These are phyloP conservation scores for Cytospora mali DNA, from an alignment of 2,329 filamentous ascomycete species.

Conservation along the genomic window DNA sequence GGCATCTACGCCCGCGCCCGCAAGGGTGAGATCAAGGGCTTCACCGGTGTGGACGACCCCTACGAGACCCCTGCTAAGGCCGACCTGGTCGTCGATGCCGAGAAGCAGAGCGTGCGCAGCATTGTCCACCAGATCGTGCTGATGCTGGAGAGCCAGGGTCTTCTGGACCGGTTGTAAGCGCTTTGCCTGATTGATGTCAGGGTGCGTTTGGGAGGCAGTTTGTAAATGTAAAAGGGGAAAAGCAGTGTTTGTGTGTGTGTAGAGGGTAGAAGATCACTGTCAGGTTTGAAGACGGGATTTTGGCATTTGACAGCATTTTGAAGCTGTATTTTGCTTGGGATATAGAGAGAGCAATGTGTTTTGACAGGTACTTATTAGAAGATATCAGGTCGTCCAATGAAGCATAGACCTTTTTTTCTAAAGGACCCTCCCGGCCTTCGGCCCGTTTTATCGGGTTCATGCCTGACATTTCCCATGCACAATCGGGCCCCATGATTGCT, in stretches of 20 bases:
- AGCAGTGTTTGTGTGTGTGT: not conserved
- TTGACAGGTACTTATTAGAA: conserved; percentile 6
- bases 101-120: conserved; percentile 85
- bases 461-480: no score
- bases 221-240: conserved; percentile 1
- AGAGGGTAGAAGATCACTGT: not conserved
- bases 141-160: conserved; percentile 83
- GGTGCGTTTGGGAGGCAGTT: not conserved
- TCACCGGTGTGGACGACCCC: conserved; percentile 97
- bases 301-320: conserved; percentile 6
- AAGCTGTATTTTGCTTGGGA: conserved; percentile 8
- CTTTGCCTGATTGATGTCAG: not conserved
- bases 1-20: conserved; percentile 87
- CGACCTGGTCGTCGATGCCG: conserved; percentile 80
- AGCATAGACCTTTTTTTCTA: conserved; percentile 5
- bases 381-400: conserved; percentile 13
- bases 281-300: conserved; percentile 6
- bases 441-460: not conserved
- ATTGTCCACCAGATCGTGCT: conserved; percentile 97
- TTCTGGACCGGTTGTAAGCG: conserved; percentile 70
- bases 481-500: no score
- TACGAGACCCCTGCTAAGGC: conserved; percentile 85
- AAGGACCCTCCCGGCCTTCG: not conserved
- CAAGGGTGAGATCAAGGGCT: conserved; percentile 91
- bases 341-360: conserved; percentile 10